Percentiles rank a stretch among this genome's conserved stretches.
These are phyloP conservation scores for Salix brachista DNA, from an alignment of 345 rosid species.

Conservation along the genomic window DNA sequence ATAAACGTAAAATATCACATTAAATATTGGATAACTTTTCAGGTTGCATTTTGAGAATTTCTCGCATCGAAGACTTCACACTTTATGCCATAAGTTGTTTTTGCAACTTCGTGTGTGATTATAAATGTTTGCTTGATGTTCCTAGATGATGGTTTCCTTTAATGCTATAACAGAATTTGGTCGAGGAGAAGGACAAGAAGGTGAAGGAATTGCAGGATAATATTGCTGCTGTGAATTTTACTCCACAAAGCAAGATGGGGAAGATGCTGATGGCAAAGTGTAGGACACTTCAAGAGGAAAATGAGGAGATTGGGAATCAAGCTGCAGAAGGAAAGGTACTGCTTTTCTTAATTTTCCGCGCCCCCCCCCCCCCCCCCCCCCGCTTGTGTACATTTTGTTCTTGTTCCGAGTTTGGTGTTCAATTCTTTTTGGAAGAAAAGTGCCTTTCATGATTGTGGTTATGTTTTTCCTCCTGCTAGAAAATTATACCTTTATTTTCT, in stretches of 20 bases:
- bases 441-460: no score
- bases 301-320: constrained; percentile 93
- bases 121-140: not conserved
- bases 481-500: not conserved
- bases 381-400: not conserved
- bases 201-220: constrained; percentile 92
- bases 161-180: constrained; percentile 56
- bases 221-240: constrained; percentile 79
- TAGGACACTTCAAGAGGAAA: constrained; percentile 89
- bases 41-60: not conserved
- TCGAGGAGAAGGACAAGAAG: constrained; percentile 92
- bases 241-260: constrained; percentile 89
- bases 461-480: no score
- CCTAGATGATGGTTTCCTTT: not conserved
- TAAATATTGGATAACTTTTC: not conserved
- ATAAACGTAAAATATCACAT: not conserved
- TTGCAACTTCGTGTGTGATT: not conserved
- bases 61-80: not conserved
- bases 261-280: constrained; percentile 95
- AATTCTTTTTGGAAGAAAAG: not conserved
- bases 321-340: constrained; percentile 94
- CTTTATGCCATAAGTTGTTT: not conserved
- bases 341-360: constrained; percentile 8
- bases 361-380: not conserved
- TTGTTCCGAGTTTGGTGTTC: not conserved